Percentiles rank a stretch among this genome's conserved stretches.
These are phyloP conservation scores for Sclerotinia sclerotiorum DNA, from an alignment of 2,329 filamentous ascomycete genomes.

Conservation along the genomic window DNA sequence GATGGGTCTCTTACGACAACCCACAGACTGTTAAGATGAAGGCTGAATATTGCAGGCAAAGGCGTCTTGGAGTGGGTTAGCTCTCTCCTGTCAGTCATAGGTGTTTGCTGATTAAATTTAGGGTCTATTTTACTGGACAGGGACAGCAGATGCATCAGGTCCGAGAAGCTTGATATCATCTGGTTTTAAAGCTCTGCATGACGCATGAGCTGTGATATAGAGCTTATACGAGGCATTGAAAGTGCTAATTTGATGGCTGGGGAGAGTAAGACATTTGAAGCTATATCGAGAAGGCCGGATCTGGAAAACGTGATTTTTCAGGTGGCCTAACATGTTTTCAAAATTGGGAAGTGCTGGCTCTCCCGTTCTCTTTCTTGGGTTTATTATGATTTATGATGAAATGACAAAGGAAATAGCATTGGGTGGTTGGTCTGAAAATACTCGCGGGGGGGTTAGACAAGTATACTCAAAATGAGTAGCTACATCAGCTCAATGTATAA, in stretches of 20 bases:
- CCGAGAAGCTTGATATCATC: constrained; percentile 58
- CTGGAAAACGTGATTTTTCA: background rate
- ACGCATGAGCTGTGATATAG: background rate
- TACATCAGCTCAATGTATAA: constrained; percentile 19
- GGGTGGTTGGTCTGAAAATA: constrained; percentile 2
- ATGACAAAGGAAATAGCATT: background rate
- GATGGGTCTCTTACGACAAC: constrained; percentile 79
- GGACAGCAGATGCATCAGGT: constrained; percentile 66
- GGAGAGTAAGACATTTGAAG: background rate
- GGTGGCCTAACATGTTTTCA: background rate
- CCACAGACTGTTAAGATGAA: constrained; percentile 74
- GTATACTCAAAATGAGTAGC: constrained; percentile 4
- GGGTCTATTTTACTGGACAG: constrained; percentile 82
- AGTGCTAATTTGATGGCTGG: background rate
- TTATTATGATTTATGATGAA: constrained; percentile 18
- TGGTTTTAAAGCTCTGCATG: constrained; percentile 58
- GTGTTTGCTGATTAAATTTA: constrained; percentile 35
- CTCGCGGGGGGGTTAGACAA: constrained; percentile 2
- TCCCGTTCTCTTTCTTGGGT: background rate
- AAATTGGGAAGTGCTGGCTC: background rate
- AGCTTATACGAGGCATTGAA: background rate
- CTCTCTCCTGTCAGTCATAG: background rate
- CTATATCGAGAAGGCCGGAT: background rate
- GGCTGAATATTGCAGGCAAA: constrained; percentile 69
- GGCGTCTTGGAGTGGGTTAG: constrained; percentile 59